These are phyloP conservation scores for Pythium dissimile DNA, from an alignment of 352 stramenopile genomes.

Conservation along the genomic window DNA sequence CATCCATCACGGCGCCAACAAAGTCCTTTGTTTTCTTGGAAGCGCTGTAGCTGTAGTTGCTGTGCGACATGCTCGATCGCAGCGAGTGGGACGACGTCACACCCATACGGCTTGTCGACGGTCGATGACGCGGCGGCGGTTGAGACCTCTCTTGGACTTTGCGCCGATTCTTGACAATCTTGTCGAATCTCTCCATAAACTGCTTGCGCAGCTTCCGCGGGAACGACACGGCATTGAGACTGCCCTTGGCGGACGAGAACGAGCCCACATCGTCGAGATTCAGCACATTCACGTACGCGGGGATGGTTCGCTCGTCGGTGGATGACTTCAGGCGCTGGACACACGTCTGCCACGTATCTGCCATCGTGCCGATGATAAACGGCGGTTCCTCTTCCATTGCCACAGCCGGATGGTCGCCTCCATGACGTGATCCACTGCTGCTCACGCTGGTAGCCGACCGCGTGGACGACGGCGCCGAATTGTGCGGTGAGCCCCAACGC, in stretches of 20 bases:
- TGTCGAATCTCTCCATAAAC: slow-evolving; percentile 72
- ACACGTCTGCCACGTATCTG: slow-evolving; percentile 68
- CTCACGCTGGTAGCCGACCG: slow-evolving; percentile 13
- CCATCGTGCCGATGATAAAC: slow-evolving; percentile 63
- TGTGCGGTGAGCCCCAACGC: slow-evolving; percentile 46
- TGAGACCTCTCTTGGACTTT: slow-evolving; percentile 45
- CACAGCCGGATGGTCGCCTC: background rate
- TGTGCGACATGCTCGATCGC: slow-evolving; percentile 10
- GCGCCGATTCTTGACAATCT: slow-evolving; percentile 56
- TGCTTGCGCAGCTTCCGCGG: slow-evolving; percentile 75
- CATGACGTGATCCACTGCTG: slow-evolving; percentile 1
- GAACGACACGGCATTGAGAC: slow-evolving; percentile 49
- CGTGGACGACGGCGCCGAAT: slow-evolving; percentile 16
- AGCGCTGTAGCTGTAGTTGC: background rate
- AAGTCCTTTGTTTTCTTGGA: background rate
- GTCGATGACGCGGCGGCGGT: background rate
- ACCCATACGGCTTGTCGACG: background rate
- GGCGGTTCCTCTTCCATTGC: slow-evolving; percentile 41
- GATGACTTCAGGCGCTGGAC: slow-evolving; percentile 43
- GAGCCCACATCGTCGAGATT: slow-evolving; percentile 57
- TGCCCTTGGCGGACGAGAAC: slow-evolving; percentile 52
- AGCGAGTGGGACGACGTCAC: slow-evolving; percentile 14
- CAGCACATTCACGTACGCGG: slow-evolving; percentile 61
- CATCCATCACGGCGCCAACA: slow-evolving; percentile 7
- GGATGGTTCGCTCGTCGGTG: slow-evolving; percentile 48